Evolutionary conservation across 768 basidiomycete species (phyloP), one percentile per base, ranked within the genome.

Genomic region (Cyathus striatus): DNA sequence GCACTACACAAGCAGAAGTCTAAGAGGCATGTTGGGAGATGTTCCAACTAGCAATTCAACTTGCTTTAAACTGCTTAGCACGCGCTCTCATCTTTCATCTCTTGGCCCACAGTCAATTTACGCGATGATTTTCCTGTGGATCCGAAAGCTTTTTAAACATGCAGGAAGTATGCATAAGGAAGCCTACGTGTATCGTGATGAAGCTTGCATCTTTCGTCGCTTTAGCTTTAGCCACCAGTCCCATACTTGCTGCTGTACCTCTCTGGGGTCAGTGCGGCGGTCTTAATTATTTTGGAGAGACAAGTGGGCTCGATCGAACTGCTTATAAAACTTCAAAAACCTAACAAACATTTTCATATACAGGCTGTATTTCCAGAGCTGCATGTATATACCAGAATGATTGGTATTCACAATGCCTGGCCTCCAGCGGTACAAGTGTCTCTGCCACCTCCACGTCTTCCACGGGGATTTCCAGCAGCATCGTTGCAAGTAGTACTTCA

Each of bases 361-460:
- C 44, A 63, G 63, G 53, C 9, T 66, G 66, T 41, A 63, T 51
- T 7, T 38, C 60, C 13, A 64, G 64, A 10, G 42, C 50, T 5
- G 47, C 51, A 27, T 68, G 66, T 45, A 54, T 53, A 2, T 49
- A 49, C 7, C 42, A 40, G 3, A 68, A 65, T 50, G 43, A 45
- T 12, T 68, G 56, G 42, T 68, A 65, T 48, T 66, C 44, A 12
- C 66, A 66, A 44, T 68, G 66, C 38, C 45, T 64, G 20, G 26
- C 48, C 4, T 27, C 49, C 5, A n/a, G n/a, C n/a, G 23, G 45
- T 4, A 49, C 52, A 17, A 40, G 46, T 6, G 21, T 34, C 21
- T 25, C 48, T 7, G 17, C 46, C 1, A 43, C 49, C 14, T 33
- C 49, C 4, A n/a, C 46, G 12, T 21, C 62, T 3, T 44, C 45